Evolutionary conservation across 495 filamentous ascomycete species (phyloP), one percentile per base, ranked within the genome.

Genomic region (Trichoderma erinaceum): DNA sequence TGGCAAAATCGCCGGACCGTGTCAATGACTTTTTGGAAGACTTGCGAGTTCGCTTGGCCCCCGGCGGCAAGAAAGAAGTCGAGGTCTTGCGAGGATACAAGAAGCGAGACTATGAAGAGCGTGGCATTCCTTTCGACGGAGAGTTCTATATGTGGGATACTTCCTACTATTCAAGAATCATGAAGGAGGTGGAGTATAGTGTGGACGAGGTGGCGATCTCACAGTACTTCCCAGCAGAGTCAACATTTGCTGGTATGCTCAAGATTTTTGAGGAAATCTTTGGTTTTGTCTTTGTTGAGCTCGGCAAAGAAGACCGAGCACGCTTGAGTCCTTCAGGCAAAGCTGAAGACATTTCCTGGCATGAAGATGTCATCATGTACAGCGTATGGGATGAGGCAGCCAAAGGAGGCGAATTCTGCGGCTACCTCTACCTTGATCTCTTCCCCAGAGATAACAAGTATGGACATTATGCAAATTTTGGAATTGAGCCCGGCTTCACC

Each of bases 191-290:
- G 73, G 90, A 98, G 70, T 97, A 89, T 75, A 87, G 85, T 69
- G 85, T 99, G 41, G 93, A 99, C 73, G 91, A 96, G 70, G 86
- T 92, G 75, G 87, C 89, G 66, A 91, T 99, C 71, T 87, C 94
- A 27, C 92, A 99, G 76, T 98, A 95, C 78, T 99, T 98, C 82
- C 94, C 95, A 4, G 79, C 98, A 27, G 84, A 87, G 71, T 88
- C 87, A 4, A 96, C 92, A 2, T 90, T 99, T 65, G 81, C 84
- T 38, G 92, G 91, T 68, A 99, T 98, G 96, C 86, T 99, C 66
- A 82, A 88, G 73, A 97, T 97, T 72, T 98, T 99, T 71, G 94
- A 98, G 78, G 82, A 92, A 75, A 83, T 99, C 0, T 96, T 99
- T 71, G 95, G 95, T 27, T 81, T 99, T 12, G 89, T 88, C 18